Evolutionary conservation across 2,329 filamentous ascomycete species (phyloP).

Genomic region (Stemphylium lycopersici): DNA sequence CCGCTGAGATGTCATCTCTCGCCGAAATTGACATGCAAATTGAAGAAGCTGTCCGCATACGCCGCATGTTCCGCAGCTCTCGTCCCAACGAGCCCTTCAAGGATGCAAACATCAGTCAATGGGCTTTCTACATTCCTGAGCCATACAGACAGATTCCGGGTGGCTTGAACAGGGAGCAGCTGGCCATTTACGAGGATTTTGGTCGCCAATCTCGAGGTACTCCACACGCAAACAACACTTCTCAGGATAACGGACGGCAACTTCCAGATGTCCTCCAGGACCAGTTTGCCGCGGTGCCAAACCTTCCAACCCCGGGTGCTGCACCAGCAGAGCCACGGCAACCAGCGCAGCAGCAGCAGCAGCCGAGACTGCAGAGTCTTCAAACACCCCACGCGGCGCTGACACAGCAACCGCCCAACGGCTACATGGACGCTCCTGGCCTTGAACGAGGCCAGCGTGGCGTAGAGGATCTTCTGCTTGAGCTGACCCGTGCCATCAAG

Average conservation of each 20-base stretch:
- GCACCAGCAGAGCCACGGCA: conserved; percentile 66
- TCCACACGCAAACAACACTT: conserved; percentile 61
- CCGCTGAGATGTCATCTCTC: conserved; percentile 89
- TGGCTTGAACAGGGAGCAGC: conserved; percentile 87
- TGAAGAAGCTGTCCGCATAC: conserved; percentile 76
- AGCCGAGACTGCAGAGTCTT: conserved; percentile 50
- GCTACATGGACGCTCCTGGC: conserved; percentile 58
- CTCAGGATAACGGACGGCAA: conserved; percentile 65
- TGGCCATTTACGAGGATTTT: conserved; percentile 97
- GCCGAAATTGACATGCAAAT: conserved; percentile 96
- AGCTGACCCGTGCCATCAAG: conserved; percentile 62
- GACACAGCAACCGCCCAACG: conserved; percentile 62
- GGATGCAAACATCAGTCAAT: conserved; percentile 80
- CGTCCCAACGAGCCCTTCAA: conserved; percentile 85
- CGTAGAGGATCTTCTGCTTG: conserved; percentile 61
- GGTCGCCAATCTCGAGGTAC: conserved; percentile 79
- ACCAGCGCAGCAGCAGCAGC: conserved; percentile 60
- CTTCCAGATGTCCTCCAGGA: conserved; percentile 68
- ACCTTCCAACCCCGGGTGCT: conserved; percentile 67
- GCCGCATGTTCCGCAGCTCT: conserved; percentile 75
- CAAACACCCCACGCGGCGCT: conserved; percentile 43
- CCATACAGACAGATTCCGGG: conserved; percentile 85
- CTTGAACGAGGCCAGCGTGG: conserved; percentile 52
- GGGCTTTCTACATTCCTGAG: conserved; percentile 91
- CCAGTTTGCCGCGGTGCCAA: conserved; percentile 64